Evolutionary conservation across 768 basidiomycete genomes (phyloP).

Genomic region (Scleroderma bovista): DNA sequence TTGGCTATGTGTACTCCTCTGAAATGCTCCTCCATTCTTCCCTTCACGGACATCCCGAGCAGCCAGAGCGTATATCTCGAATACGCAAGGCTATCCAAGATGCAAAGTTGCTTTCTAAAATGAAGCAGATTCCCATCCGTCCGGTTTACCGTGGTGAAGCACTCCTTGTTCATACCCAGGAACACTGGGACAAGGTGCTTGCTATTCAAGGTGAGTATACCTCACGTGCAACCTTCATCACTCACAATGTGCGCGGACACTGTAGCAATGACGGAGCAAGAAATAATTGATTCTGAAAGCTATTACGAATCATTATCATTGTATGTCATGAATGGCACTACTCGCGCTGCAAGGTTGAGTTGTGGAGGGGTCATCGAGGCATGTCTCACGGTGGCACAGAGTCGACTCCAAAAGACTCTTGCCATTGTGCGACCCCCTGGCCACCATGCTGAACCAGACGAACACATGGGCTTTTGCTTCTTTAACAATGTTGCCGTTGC

Average conservation of each 20-base stretch:
- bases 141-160: slow-evolving; percentile 73
- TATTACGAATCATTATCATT: slow-evolving; percentile 92
- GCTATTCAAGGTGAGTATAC: slow-evolving; percentile 68
- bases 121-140: slow-evolving; percentile 75
- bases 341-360: slow-evolving; percentile 78
- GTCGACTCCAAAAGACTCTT: slow-evolving; percentile 78
- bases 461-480: slow-evolving; percentile 99
- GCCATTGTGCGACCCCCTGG: slow-evolving; percentile 97
- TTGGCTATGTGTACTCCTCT: slow-evolving; percentile 82
- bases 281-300: slow-evolving; percentile 65
- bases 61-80: slow-evolving; percentile 67
- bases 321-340: slow-evolving; percentile 84
- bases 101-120: slow-evolving; percentile 55
- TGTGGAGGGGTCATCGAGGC: slow-evolving; percentile 96
- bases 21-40: slow-evolving; percentile 85
- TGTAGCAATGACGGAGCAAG: slow-evolving; percentile 68
- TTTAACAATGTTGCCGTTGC: slow-evolving; percentile 98
- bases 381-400: slow-evolving; percentile 75
- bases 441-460: slow-evolving; percentile 96
- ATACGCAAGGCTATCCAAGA: slow-evolving; percentile 66
- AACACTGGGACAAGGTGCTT: slow-evolving; percentile 88
- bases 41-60: slow-evolving; percentile 67
- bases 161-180: slow-evolving; percentile 83
- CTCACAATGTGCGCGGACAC: slow-evolving; percentile 13
- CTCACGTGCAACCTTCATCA: neutral